phyloP scores from a whole-genome alignment of 352 stramenopile species.

The Globisporangium rhizosaccharum region DNA sequence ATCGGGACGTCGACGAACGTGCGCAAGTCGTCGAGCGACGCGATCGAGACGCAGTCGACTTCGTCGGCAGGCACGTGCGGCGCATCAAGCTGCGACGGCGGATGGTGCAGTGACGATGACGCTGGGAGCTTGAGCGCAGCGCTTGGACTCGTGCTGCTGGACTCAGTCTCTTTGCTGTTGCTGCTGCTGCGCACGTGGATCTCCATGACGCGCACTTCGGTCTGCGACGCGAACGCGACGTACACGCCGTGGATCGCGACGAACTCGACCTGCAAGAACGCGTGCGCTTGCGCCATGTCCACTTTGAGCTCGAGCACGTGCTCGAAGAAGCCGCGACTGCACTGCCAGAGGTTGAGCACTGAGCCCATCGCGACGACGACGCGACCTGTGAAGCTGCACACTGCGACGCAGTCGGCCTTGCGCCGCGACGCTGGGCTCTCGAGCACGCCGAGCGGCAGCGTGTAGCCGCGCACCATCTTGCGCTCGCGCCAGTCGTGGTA shows the following conservation, averaged over 20 bases:
- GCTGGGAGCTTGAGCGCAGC: conserved; percentile 1
- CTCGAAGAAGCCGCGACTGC: conserved; percentile 81
- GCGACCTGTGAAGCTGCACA: conserved; percentile 80
- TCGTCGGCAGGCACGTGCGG: conserved; percentile 34
- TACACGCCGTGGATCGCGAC: conserved; percentile 81
- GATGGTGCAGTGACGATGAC: background rate
- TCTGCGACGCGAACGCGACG: conserved; percentile 66
- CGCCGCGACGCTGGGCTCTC: conserved; percentile 46
- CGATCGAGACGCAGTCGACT: conserved; percentile 35
- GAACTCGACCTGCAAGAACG: conserved; percentile 66
- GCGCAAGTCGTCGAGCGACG: conserved; percentile 27
- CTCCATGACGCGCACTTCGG: conserved; percentile 79
- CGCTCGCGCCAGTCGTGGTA: conserved; percentile 85
- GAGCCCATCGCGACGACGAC: conserved; percentile 72
- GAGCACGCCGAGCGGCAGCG: conserved; percentile 67
- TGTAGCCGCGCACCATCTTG: conserved; percentile 79
- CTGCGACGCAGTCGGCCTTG: conserved; percentile 63
- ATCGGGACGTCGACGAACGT: conserved; percentile 56
- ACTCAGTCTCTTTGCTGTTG: background rate
- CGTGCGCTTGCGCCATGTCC: conserved; percentile 69
- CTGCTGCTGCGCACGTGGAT: conserved; percentile 47
- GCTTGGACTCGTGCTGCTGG: background rate
- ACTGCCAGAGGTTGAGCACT: conserved; percentile 84
- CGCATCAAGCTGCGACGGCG: background rate
- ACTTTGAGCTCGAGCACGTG: conserved; percentile 86